phyloP scores from a whole-genome alignment of 352 stramenopile species.

The Phytopythium boreale region DNA sequence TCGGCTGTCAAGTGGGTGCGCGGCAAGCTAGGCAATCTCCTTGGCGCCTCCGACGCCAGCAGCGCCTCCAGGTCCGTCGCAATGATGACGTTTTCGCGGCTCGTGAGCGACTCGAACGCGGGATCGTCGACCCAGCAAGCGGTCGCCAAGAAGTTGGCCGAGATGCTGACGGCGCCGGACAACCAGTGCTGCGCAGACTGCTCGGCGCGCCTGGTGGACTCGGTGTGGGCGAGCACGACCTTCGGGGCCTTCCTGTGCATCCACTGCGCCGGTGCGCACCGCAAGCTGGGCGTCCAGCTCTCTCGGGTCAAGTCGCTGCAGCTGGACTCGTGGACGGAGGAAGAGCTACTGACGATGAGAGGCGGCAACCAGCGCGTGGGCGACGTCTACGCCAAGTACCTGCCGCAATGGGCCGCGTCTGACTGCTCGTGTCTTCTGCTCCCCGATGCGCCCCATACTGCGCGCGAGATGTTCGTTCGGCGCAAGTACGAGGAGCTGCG shows the following conservation, averaged over 20 bases:
- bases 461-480: slow-evolving; percentile 52
- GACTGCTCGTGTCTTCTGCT: slow-evolving; percentile 36
- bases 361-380: slow-evolving; percentile 69
- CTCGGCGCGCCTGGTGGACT: slow-evolving; percentile 53
- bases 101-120: slow-evolving; percentile 16
- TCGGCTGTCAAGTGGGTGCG: not conserved
- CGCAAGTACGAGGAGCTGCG: slow-evolving; percentile 69
- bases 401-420: slow-evolving; percentile 49
- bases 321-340: slow-evolving; percentile 71
- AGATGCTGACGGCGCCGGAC: slow-evolving; percentile 55
- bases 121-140: slow-evolving; percentile 28
- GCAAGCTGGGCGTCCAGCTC: slow-evolving; percentile 94
- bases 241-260: slow-evolving; percentile 95
- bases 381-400: slow-evolving; percentile 53
- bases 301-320: slow-evolving; percentile 85
- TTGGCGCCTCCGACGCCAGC: too few relatives aligned
- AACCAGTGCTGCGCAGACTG: slow-evolving; percentile 86
- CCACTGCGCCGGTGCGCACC: slow-evolving; percentile 93
- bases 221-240: slow-evolving; percentile 94
- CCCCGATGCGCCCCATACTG: slow-evolving; percentile 22
- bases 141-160: slow-evolving; percentile 50
- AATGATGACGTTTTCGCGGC: slow-evolving; percentile 47
- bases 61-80: not conserved
- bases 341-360: slow-evolving; percentile 70
- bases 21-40: not conserved